Base-by-base conservation (phyloP, 257 asterid genomes). In the Cordia subcordata region DNA sequence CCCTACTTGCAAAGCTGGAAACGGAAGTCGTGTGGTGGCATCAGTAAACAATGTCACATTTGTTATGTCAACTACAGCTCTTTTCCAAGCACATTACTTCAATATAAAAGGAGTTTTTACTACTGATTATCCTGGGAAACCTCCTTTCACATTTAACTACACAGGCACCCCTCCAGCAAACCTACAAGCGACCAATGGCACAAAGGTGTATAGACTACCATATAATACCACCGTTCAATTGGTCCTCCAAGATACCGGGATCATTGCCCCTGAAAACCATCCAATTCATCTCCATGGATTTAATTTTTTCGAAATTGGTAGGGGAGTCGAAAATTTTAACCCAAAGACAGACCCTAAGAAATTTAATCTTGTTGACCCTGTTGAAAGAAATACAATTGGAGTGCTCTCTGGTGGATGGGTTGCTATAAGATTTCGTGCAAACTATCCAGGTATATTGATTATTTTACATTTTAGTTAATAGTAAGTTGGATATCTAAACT, bases 351-450 rank as follows among this genome's bases (percentile, higher is more conserved):
- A 88, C 45, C 70, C 87, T 0, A 71, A 81, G 14, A 83, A 60
- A 4, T 91, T 85, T 27, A 91, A 91, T 68, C 86, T 91, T 0
- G 76, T 81, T 11, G 98, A 91, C 58, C 98, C 98, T 3, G 95
- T 87, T 4, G 98, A 91, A 69, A 77, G 98, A 78, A 91, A 91
- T 75, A 91, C 98, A 0, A 70, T 92, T 5, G 99, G 90, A 35
- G 96, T 88, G 55, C 99, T 96, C 0, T 68, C 96, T 10, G 99
- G 96, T 8, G 99, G 99, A 23, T 92, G 99, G 99, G 87, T 82
- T 0, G 99, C 99, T 14, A 72, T 91, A 14, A 71, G 98, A 73
- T 91, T 87, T 76, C 77, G 55, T 8, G 98, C 96, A 0, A 96
- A 91, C 61, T 88, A 92, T 68, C 98, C 98, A 61, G 98, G 98